phyloP scores from a whole-genome alignment of 1,284 basidiomycete species.

The Phaffia rhodozyma region DNA sequence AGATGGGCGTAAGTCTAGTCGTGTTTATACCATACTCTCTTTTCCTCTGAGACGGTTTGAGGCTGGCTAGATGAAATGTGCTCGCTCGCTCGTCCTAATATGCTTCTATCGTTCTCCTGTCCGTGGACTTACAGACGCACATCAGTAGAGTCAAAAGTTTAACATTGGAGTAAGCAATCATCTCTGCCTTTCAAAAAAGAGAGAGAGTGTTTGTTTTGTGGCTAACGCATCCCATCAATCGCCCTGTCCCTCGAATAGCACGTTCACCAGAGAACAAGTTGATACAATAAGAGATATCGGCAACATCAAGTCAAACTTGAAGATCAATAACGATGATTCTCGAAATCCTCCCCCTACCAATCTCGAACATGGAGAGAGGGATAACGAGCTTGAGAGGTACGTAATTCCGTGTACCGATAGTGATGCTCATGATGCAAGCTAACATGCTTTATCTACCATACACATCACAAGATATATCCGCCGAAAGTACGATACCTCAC shows the following conservation, averaged over 20 bases:
- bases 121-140: constrained; percentile 34
- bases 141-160: constrained; percentile 62
- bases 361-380: constrained; percentile 60
- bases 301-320: constrained; percentile 11
- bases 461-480: constrained; percentile 11
- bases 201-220: neutral
- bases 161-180: constrained; percentile 12
- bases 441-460: neutral
- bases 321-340: constrained; percentile 21
- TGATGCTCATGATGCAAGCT: neutral
- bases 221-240: neutral
- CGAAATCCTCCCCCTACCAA: constrained; percentile 66
- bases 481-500: constrained; percentile 3
- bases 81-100: neutral
- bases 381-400: constrained; percentile 70
- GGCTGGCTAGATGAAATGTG: no score
- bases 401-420: constrained; percentile 24
- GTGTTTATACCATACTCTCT: constrained; percentile 33
- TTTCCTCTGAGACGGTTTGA: neutral
- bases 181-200: neutral
- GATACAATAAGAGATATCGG: constrained; percentile 8
- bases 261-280: constrained; percentile 17
- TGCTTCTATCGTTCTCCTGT: neutral
- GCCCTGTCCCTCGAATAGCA: neutral
- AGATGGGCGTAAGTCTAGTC: constrained; percentile 46